Evolutionary conservation across 495 filamentous ascomycete species (phyloP).

Genomic region (Xylaria venustula): DNA sequence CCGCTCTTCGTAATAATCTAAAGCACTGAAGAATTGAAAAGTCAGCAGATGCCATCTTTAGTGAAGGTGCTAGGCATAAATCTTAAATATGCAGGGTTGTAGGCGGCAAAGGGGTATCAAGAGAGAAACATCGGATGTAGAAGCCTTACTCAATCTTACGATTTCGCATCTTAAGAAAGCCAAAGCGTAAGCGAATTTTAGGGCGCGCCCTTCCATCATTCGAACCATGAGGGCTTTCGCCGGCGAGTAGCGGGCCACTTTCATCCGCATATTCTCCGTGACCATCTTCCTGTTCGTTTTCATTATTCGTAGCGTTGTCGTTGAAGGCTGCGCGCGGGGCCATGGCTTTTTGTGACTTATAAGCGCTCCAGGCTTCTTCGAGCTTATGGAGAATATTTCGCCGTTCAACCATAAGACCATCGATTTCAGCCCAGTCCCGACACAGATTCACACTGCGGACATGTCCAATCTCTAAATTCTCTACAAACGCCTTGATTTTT

Average conservation of each 20-base stretch:
- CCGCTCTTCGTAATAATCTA: constrained; percentile 89
- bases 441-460: constrained; percentile 89
- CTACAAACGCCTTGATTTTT: constrained; percentile 82
- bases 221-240: constrained; percentile 31
- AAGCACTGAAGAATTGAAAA: constrained; percentile 46
- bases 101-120: not conserved
- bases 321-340: not conserved
- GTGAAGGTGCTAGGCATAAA: not conserved
- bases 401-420: constrained; percentile 69
- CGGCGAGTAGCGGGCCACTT: constrained; percentile 50
- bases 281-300: constrained; percentile 18
- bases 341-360: constrained; percentile 38
- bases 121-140: not conserved
- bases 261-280: constrained; percentile 45
- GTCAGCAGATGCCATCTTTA: not conserved
- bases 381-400: constrained; percentile 64
- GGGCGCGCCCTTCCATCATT: constrained; percentile 53
- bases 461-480: constrained; percentile 86
- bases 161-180: constrained; percentile 68
- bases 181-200: constrained; percentile 72
- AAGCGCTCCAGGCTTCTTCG: constrained; percentile 81
- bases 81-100: not conserved
- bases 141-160: constrained; percentile 66
- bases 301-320: not conserved
- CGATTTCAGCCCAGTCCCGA: constrained; percentile 81